A percentile compares a stretch with the other conserved stretches of the same genome.
Conservation (phyloP, 148 eudicot species). For the Camellia lanceoleosa region DNA sequence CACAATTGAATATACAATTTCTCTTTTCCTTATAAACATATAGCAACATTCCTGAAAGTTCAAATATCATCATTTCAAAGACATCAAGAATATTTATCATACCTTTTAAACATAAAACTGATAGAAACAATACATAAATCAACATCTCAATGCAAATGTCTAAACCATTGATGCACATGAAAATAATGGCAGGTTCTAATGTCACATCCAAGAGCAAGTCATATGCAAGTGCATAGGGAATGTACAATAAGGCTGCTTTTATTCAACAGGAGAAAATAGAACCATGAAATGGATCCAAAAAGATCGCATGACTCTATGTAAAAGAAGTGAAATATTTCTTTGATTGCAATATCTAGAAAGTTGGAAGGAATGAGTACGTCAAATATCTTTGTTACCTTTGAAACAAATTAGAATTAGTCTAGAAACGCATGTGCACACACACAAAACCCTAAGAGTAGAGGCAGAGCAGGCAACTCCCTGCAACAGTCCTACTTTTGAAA, state of each 20-base stretch:
- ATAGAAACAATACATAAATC: background rate
- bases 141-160: background rate
- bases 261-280: background rate
- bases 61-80: background rate
- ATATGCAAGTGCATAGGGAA: background rate
- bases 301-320: too few relatives aligned
- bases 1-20: too few relatives aligned
- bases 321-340: too few relatives aligned
- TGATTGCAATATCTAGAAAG: background rate
- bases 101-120: background rate
- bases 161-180: background rate
- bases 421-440: background rate
- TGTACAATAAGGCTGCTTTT: background rate
- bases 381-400: background rate
- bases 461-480: background rate
- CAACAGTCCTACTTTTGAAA: background rate
- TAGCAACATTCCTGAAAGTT: background rate
- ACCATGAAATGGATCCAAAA: background rate
- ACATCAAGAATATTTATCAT: background rate
- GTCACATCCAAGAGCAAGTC: background rate
- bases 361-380: background rate
- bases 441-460: background rate
- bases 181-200: background rate
- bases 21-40: too few relatives aligned
- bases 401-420: background rate